These are phyloP conservation scores for Candida taoyuanica DNA, from an alignment of 805 yeast species.

Conservation along the genomic window DNA sequence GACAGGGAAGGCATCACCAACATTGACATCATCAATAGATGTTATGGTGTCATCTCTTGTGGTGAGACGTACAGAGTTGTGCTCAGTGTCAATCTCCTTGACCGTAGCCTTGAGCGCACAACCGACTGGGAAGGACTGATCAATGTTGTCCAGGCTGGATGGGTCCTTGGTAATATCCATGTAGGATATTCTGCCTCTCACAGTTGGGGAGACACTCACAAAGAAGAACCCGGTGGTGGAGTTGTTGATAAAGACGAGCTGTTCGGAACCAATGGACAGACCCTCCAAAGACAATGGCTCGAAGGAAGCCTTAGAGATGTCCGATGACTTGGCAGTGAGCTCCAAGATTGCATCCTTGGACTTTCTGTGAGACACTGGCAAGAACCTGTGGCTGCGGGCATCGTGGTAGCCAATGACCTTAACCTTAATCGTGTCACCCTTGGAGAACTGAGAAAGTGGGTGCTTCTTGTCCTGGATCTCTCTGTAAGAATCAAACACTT, in stretches of 20 bases:
- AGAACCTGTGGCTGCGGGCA: constrained; percentile 58
- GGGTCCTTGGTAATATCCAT: constrained; percentile 58
- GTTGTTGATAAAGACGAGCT: constrained; percentile 63
- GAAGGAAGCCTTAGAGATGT: constrained; percentile 27
- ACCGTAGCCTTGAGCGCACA: constrained; percentile 59
- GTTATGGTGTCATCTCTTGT: constrained; percentile 42
- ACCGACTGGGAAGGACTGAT: constrained; percentile 65
- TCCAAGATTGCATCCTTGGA: constrained; percentile 58
- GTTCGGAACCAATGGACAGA: constrained; percentile 44
- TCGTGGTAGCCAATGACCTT: constrained; percentile 77
- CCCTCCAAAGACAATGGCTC: constrained; percentile 36
- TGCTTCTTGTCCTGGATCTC: constrained; percentile 53
- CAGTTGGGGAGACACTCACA: constrained; percentile 64
- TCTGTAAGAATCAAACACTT: constrained; percentile 49
- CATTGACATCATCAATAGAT: constrained; percentile 44
- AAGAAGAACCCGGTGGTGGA: constrained; percentile 55
- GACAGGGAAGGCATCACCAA: constrained; percentile 56
- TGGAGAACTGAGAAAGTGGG: constrained; percentile 56
- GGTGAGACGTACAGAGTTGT: constrained; percentile 44
- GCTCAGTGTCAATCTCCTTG: constrained; percentile 47
- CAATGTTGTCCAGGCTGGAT: constrained; percentile 43
- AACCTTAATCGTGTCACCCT: constrained; percentile 55
- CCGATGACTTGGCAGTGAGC: constrained; percentile 49
- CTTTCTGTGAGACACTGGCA: constrained; percentile 58
- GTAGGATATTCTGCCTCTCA: constrained; percentile 61